Conservation (phyloP, 257 asterid species). For the Anisodus acutangulus region DNA sequence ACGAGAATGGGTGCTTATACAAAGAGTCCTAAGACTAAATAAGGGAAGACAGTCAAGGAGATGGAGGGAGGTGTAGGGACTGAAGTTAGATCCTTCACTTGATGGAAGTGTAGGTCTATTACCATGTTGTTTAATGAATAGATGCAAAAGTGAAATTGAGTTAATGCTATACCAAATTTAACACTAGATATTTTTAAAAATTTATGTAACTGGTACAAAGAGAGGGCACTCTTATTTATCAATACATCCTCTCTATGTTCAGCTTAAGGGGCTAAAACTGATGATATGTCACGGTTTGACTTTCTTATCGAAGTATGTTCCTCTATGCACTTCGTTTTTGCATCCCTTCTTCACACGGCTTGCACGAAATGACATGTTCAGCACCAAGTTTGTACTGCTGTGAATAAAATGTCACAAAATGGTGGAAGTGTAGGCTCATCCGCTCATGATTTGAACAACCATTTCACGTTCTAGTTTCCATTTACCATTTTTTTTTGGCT, state of each 20-base stretch:
- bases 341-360: not conserved
- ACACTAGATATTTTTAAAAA: not conserved
- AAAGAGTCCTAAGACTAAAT: too few species aligned
- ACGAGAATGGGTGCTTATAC: too few species aligned
- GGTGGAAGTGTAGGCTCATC: not conserved
- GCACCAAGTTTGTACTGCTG: conserved; percentile 11
- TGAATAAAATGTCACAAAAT: not conserved
- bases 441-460: not conserved
- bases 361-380: not conserved
- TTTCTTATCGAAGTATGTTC: not conserved
- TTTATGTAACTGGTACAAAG: not conserved
- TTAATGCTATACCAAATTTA: conserved; percentile 1
- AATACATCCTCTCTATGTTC: not conserved
- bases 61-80: not conserved
- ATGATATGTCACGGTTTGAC: not conserved
- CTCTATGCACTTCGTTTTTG: not conserved
- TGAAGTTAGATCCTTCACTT: not conserved
- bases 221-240: not conserved
- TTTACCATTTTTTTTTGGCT: conserved; percentile 32
- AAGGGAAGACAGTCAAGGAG: not conserved
- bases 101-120: not conserved
- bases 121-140: conserved; percentile 11
- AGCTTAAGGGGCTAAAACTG: not conserved
- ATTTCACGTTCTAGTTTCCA: conserved; percentile 24
- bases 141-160: not conserved